Evolutionary conservation across 768 basidiomycete genomes (phyloP).

Genomic region (Terana coerulea): DNA sequence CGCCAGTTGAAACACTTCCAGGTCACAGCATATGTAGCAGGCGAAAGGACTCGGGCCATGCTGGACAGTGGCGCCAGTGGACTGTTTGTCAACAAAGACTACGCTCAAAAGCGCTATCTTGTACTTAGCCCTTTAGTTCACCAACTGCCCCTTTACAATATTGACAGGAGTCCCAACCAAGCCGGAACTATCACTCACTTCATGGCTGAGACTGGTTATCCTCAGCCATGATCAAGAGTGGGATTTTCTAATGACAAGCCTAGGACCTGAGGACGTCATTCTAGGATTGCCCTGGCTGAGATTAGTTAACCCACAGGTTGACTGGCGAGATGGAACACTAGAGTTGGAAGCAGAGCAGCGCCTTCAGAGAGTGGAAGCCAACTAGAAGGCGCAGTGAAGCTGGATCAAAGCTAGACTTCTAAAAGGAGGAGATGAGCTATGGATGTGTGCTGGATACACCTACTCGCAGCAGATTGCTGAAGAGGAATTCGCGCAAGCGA

Average conservation of each 20-base stretch:
- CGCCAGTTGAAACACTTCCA: too few relatives aligned
- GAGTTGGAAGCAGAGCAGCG: neutral
- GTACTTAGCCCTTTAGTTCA: neutral
- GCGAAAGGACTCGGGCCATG: neutral
- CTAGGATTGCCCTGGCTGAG: slow-evolving; percentile 4
- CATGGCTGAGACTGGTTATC: neutral
- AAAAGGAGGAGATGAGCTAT: neutral
- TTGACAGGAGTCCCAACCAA: neutral
- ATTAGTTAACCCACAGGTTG: neutral
- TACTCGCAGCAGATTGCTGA: neutral
- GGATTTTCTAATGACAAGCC: neutral
- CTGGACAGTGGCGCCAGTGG: slow-evolving; percentile 1
- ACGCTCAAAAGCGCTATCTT: neutral
- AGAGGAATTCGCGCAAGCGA: too few relatives aligned
- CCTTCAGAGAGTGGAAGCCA: neutral
- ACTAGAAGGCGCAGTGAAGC: neutral
- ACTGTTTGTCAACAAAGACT: neutral
- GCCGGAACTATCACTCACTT: neutral
- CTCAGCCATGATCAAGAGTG: neutral
- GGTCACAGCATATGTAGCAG: too few relatives aligned
- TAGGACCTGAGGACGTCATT: slow-evolving; percentile 5
- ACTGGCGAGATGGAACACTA: slow-evolving; percentile 1
- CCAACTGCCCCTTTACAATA: neutral
- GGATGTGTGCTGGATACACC: neutral
- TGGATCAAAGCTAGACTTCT: neutral